A percentile compares a stretch with the other conserved stretches of the same genome.
Conservation (phyloP, 306 rosid species). For the Trichosanthes cucumerina region DNA sequence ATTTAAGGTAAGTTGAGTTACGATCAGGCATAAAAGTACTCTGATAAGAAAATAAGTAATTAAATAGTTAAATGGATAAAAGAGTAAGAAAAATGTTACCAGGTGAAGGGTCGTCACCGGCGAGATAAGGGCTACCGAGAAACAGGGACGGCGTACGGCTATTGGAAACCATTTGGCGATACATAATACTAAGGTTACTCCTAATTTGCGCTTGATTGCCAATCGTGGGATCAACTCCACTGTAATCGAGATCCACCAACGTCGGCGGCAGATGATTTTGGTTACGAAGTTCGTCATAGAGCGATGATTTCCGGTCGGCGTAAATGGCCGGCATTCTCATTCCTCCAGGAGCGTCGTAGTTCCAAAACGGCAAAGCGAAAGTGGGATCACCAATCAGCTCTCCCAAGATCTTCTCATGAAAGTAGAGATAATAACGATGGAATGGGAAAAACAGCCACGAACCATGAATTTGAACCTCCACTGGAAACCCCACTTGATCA, state of each 20-base stretch:
- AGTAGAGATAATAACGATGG: slow-evolving; percentile 69
- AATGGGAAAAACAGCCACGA: slow-evolving; percentile 83
- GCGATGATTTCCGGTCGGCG: slow-evolving; percentile 32
- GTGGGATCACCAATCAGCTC: slow-evolving; percentile 50
- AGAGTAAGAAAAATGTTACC: slow-evolving; percentile 8
- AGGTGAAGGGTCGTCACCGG: slow-evolving; percentile 44
- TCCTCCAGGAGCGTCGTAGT: slow-evolving; percentile 54
- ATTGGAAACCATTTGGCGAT: slow-evolving; percentile 56
- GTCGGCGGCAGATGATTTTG: slow-evolving; percentile 48
- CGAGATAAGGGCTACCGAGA: slow-evolving; percentile 43
- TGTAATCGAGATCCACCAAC: slow-evolving; percentile 35
- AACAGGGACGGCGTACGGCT: slow-evolving; percentile 35
- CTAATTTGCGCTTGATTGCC: background rate
- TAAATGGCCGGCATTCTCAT: slow-evolving; percentile 50
- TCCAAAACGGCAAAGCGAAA: slow-evolving; percentile 69
- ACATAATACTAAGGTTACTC: slow-evolving; percentile 49
- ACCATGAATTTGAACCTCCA: slow-evolving; percentile 58
- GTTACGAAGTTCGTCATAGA: slow-evolving; percentile 37
- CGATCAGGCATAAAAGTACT: too few relatives aligned
- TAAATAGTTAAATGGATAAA: background rate
- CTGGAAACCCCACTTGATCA: slow-evolving; percentile 51
- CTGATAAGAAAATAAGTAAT: too few relatives aligned
- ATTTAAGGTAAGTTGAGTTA: too few relatives aligned
- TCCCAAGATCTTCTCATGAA: slow-evolving; percentile 63
- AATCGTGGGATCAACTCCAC: background rate